These are phyloP conservation scores for Mycena galericulata DNA, from an alignment of 768 basidiomycete genomes.

Conservation along the genomic window DNA sequence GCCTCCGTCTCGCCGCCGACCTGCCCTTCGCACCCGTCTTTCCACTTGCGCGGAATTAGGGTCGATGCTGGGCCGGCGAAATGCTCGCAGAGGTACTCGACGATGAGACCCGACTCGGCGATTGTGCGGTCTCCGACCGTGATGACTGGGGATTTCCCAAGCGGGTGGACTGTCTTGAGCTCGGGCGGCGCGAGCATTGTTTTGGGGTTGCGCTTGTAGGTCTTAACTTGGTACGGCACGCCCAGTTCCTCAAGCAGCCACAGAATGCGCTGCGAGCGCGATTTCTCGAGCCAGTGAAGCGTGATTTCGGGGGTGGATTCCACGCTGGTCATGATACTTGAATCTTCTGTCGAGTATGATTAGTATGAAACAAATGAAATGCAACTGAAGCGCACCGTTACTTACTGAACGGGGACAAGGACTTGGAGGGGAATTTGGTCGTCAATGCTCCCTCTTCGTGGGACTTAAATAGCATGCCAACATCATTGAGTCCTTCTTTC, in stretches of 20 bases:
- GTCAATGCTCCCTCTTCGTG: too few species aligned
- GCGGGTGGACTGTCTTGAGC: slow-evolving; percentile 44
- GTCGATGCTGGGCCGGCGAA: slow-evolving; percentile 29
- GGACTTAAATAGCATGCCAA: too few species aligned
- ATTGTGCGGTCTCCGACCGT: slow-evolving; percentile 50
- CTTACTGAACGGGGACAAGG: too few species aligned
- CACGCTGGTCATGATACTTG: too few species aligned
- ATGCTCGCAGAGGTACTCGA: slow-evolving; percentile 33
- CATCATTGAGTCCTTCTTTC: too few species aligned
- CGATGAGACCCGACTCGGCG: slow-evolving; percentile 52
- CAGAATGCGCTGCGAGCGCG: slow-evolving; percentile 51
- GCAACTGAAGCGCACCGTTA: too few species aligned
- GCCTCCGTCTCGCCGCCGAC: slow-evolving; percentile 8
- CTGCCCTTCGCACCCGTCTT: neutral
- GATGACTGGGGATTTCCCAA: slow-evolving; percentile 53
- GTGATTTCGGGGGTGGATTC: slow-evolving; percentile 17
- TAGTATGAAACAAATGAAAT: too few species aligned
- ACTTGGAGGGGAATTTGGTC: too few species aligned
- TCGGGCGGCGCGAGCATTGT: slow-evolving; percentile 44
- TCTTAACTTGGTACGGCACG: slow-evolving; percentile 50
- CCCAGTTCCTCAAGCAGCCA: slow-evolving; percentile 58
- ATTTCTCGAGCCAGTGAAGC: slow-evolving; percentile 51
- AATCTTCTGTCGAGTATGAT: too few species aligned
- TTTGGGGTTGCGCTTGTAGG: slow-evolving; percentile 40
- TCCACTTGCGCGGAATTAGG: neutral